Evolutionary conservation across 768 basidiomycete species (phyloP).

Genomic region (Myochromella boudieri): DNA sequence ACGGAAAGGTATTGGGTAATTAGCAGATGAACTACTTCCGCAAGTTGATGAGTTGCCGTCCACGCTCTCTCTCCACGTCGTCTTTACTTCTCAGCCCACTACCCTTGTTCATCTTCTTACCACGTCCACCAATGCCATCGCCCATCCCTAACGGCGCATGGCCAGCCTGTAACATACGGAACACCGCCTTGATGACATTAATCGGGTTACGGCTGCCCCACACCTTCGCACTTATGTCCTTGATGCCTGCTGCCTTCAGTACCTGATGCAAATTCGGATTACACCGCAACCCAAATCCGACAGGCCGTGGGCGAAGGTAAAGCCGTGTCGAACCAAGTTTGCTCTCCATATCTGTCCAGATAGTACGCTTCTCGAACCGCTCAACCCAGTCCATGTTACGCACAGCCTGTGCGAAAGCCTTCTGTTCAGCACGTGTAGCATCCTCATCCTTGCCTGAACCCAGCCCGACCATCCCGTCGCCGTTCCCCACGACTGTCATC

Average conservation of each 20-base stretch:
- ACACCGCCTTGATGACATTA: slow-evolving; percentile 82
- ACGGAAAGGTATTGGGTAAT: not conserved
- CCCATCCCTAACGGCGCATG: slow-evolving; percentile 81
- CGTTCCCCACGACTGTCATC: slow-evolving; percentile 78
- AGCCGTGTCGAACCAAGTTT: slow-evolving; percentile 87
- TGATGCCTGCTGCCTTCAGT: slow-evolving; percentile 91
- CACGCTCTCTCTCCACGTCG: slow-evolving; percentile 81
- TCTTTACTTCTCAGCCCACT: slow-evolving; percentile 63
- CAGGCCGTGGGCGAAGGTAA: slow-evolving; percentile 75
- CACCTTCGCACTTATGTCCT: slow-evolving; percentile 93
- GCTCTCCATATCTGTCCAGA: slow-evolving; percentile 85
- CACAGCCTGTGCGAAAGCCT: slow-evolving; percentile 69
- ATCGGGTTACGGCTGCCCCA: slow-evolving; percentile 89
- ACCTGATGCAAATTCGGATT: slow-evolving; percentile 89
- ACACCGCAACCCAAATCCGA: slow-evolving; percentile 91
- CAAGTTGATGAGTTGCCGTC: slow-evolving; percentile 71
- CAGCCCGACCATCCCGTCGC: slow-evolving; percentile 78
- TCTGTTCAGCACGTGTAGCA: slow-evolving; percentile 45
- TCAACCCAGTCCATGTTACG: slow-evolving; percentile 91
- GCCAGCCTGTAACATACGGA: slow-evolving; percentile 84
- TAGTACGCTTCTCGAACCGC: slow-evolving; percentile 92
- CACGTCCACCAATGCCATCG: slow-evolving; percentile 74
- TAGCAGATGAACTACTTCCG: slow-evolving; percentile 40
- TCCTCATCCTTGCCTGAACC: slow-evolving; percentile 80
- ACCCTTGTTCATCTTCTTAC: slow-evolving; percentile 72